phyloP scores from a whole-genome alignment of 768 basidiomycete species.

The Kwoniella newhampshirensis region DNA sequence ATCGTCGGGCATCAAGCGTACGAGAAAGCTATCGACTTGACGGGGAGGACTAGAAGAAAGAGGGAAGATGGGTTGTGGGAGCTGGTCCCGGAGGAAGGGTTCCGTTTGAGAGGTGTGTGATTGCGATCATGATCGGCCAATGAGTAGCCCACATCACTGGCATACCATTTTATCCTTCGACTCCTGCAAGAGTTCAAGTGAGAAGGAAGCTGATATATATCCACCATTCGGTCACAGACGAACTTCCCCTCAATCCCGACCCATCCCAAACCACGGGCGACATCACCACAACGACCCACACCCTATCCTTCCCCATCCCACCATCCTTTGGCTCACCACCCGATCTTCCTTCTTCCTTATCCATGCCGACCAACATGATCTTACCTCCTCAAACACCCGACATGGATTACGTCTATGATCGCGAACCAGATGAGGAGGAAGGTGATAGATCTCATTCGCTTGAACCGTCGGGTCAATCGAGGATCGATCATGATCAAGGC shows the following conservation, averaged over 20 bases:
- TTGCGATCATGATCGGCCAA: neutral
- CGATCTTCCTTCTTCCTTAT: neutral
- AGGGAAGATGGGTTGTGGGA: constrained; percentile 15
- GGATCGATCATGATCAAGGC: neutral
- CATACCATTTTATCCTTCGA: no score
- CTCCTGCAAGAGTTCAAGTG: no score
- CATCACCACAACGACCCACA: constrained; percentile 18
- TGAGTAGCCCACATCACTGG: no score
- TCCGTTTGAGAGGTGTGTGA: constrained; percentile 11
- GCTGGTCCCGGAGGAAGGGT: constrained; percentile 6
- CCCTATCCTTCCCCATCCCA: constrained; percentile 15
- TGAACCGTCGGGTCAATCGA: neutral
- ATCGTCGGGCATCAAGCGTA: constrained; percentile 16
- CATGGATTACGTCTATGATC: neutral
- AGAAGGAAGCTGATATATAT: neutral
- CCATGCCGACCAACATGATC: neutral
- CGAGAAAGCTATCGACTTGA: constrained; percentile 5
- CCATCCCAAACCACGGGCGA: constrained; percentile 25
- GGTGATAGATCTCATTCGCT: neutral
- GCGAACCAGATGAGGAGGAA: neutral
- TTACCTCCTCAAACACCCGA: neutral
- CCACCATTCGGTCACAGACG: neutral
- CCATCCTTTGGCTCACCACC: constrained; percentile 15
- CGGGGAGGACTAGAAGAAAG: constrained; percentile 6
- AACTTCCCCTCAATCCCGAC: constrained; percentile 3